Conservation (phyloP, 192 early-diverging fungal species). For the Coemansia sp. region DNA sequence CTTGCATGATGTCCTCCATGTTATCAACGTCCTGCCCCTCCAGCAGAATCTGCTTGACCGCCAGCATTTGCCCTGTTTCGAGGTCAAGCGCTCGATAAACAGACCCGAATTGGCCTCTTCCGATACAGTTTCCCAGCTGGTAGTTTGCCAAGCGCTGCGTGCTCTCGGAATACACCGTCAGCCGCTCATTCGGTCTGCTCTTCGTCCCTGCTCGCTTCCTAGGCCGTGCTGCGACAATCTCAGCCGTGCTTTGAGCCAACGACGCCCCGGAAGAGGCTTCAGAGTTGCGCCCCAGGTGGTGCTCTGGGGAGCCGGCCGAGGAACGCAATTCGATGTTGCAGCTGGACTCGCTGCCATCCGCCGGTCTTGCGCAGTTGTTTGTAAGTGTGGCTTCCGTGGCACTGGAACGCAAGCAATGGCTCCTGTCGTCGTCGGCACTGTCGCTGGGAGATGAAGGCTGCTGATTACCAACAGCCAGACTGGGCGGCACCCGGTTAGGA, state of each 20-base stretch:
- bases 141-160: constrained; percentile 48
- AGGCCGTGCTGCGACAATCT: constrained; percentile 6
- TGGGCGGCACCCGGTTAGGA: neutral
- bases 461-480: neutral
- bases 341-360: neutral
- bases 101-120: constrained; percentile 84
- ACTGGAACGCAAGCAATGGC: neutral
- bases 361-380: neutral
- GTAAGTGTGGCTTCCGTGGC: neutral
- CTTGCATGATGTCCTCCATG: constrained; percentile 78
- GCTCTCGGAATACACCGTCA: constrained; percentile 48
- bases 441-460: neutral
- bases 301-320: neutral
- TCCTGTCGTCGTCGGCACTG: neutral
- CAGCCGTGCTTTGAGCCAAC: neutral
- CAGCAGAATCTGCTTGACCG: constrained; percentile 82
- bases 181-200: constrained; percentile 41
- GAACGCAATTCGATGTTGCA: neutral
- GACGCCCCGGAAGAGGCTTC: neutral
- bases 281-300: neutral
- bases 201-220: constrained; percentile 25
- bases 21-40: constrained; percentile 64
- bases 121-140: constrained; percentile 87
- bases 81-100: constrained; percentile 85
- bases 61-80: constrained; percentile 77